Percentiles rank a stretch among this genome's conserved stretches.
These are phyloP conservation scores for Polyporus arcularius DNA, from an alignment of 768 basidiomycete species.

Conservation along the genomic window DNA sequence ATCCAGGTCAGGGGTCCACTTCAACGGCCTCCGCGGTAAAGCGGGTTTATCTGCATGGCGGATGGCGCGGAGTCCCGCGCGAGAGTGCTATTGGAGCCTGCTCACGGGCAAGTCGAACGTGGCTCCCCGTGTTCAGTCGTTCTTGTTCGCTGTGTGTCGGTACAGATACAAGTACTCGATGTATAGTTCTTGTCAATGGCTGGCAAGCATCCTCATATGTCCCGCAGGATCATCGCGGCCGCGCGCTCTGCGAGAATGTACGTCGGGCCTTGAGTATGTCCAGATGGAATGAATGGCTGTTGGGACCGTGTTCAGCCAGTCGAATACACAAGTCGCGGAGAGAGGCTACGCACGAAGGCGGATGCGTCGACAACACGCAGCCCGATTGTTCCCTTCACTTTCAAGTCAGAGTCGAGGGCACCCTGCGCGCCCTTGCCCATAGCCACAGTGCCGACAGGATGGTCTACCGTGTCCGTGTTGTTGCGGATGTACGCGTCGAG, in stretches of 20 bases:
- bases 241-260: slow-evolving; percentile 40
- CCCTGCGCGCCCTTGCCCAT: slow-evolving; percentile 23
- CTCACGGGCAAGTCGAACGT: no score
- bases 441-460: slow-evolving; percentile 41
- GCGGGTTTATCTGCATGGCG: no score
- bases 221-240: slow-evolving; percentile 3
- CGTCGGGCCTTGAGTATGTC: slow-evolving; percentile 38
- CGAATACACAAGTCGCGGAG: neutral
- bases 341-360: slow-evolving; percentile 1
- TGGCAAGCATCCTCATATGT: no score
- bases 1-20: no score
- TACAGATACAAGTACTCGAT: no score
- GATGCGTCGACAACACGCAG: slow-evolving; percentile 34
- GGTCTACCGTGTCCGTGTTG: slow-evolving; percentile 17
- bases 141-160: no score
- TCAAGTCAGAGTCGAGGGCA: slow-evolving; percentile 42
- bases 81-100: no score
- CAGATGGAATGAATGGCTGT: slow-evolving; percentile 32
- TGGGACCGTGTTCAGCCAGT: neutral
- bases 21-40: no score
- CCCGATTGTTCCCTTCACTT: slow-evolving; percentile 44
- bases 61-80: no score
- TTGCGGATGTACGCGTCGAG: slow-evolving; percentile 20
- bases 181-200: no score
- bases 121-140: no score